Base-by-base conservation (phyloP, 306 rosid species). In the Begonia peltatifolia region DNA sequence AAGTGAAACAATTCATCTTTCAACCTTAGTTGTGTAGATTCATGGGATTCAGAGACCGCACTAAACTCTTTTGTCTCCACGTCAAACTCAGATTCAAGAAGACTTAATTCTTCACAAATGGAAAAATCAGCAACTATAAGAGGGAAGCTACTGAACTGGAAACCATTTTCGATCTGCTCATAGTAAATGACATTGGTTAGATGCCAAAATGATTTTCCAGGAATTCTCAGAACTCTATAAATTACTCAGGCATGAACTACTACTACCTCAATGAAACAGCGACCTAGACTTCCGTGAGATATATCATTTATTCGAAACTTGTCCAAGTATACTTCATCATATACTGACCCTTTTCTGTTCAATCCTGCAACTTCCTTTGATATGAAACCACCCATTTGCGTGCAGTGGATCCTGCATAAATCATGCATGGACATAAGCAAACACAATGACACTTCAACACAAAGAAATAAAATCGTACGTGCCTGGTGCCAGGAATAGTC, bases 131-230 rank as follows among this genome's bases (percentile, higher is more conserved):
- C 96, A 62, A 87, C 69, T 53, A 87, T 84, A 71, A 87, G 69
- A 0, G 96, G 96, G 71, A 87, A 87, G 69, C 87, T 62, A 63
- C 67, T 71, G 46, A 92, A 92, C 71, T 79, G 79, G 61, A 79
- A 81, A 71, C 96, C 96, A 65, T 87, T 87, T 66, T 87, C 94
- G 67, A 87, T 90, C 94, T 87, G 82, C 53, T 60, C 57, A 81
- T 56, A 22, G 61, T 14, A 59, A 5, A 30, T 51, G 47, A 13
- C 58, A 50, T n/a, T 17, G 44, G 52, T 47, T 50, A 18, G 61
- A 7, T 43, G 58, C 50, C 25, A 36, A 6, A 43, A 35, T n/a
- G 57, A 43, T 46, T 9, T 62, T 13, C 46, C 13, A 43, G 14
- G 14, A 46, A 25, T 38, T 63, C 56, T 42, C 30, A n/a, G 8